Conservation (phyloP, 2,329 filamentous ascomycete species). For the Nemania sp. region DNA sequence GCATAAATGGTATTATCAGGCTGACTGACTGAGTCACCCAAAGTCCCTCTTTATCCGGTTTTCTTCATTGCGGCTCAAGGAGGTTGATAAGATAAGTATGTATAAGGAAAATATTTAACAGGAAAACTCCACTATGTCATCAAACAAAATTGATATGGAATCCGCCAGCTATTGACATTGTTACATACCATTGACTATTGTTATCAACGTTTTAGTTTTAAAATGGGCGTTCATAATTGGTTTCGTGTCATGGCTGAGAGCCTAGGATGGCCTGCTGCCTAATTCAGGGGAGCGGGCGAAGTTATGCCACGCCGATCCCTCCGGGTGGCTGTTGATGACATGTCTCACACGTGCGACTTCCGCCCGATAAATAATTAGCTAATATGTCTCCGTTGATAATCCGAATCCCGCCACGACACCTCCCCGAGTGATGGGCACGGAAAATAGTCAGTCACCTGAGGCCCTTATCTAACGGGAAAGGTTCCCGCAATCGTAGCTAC, state of each 20-base stretch:
- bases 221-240: background rate
- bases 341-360: constrained; percentile 12
- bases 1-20: constrained; percentile 13
- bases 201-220: background rate
- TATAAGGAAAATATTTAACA: background rate
- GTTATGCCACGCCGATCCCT: constrained; percentile 7
- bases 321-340: background rate
- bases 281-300: constrained; percentile 2
- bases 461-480: background rate
- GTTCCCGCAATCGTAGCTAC: background rate
- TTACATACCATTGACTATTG: background rate
- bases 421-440: background rate
- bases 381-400: constrained; percentile 4
- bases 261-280: constrained; percentile 18
- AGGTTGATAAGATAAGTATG: background rate
- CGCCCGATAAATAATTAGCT: constrained; percentile 11
- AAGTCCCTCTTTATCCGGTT: background rate
- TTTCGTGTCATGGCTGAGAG: constrained; percentile 15
- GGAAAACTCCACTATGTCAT: background rate
- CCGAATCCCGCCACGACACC: constrained; percentile 17
- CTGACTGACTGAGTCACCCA: constrained; percentile 14
- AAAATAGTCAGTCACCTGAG: background rate
- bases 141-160: background rate
- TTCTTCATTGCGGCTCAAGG: background rate
- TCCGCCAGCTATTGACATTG: background rate